These are phyloP conservation scores for Metschnikowia colocasiae DNA, from an alignment of 805 yeast species.

Conservation along the genomic window DNA sequence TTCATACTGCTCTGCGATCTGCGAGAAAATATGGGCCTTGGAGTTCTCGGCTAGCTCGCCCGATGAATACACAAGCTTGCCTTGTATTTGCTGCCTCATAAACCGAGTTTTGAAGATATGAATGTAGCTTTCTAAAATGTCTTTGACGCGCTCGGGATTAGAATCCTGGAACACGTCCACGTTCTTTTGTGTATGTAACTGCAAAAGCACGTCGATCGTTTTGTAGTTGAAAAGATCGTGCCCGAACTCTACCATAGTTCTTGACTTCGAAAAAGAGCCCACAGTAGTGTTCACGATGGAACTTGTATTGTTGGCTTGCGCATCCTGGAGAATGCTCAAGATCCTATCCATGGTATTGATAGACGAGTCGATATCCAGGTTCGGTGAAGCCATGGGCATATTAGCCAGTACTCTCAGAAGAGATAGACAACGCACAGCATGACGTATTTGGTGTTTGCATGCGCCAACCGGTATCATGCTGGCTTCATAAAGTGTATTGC, in stretches of 20 bases:
- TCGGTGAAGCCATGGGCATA: background rate
- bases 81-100: background rate
- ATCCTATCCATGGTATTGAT: conserved; percentile 17
- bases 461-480: background rate
- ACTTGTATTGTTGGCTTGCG: conserved; percentile 10
- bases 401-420: conserved; percentile 1
- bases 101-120: conserved; percentile 10
- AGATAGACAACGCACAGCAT: background rate
- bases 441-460: background rate
- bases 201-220: conserved; percentile 8
- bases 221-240: conserved; percentile 10
- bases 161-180: conserved; percentile 10
- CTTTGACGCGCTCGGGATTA: conserved; percentile 7
- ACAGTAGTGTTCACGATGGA: conserved; percentile 1
- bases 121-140: conserved; percentile 7
- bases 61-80: background rate
- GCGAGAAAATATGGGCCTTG: background rate
- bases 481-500: background rate
- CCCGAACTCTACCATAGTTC: conserved; percentile 7
- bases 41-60: background rate
- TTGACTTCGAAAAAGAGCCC: background rate
- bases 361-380: conserved; percentile 12
- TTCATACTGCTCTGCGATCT: background rate
- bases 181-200: conserved; percentile 4
- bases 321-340: conserved; percentile 14